These are phyloP conservation scores for Pisolithus thermaeus DNA, from an alignment of 1,284 basidiomycete species.

Conservation along the genomic window DNA sequence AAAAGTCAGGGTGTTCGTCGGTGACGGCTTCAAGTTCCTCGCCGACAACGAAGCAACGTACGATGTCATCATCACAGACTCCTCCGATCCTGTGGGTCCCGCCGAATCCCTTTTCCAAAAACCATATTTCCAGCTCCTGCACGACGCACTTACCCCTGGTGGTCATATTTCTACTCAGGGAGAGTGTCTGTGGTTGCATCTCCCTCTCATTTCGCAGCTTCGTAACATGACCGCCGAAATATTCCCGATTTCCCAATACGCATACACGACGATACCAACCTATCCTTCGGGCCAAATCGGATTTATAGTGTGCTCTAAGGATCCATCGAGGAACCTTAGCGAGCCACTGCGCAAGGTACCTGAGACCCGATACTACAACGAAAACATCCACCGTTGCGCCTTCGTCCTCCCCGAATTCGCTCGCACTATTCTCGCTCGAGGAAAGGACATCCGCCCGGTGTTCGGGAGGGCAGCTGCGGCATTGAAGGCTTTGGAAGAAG, in stretches of 20 bases:
- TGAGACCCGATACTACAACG: constrained; percentile 84
- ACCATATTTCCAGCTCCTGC: constrained; percentile 94
- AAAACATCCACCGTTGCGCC: constrained; percentile 74
- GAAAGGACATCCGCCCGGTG: constrained; percentile 61
- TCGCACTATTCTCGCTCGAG: constrained; percentile 68
- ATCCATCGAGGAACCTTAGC: constrained; percentile 61
- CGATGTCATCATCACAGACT: constrained; percentile 99
- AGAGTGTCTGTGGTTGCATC: constrained; percentile 95
- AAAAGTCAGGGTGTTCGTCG: constrained; percentile 85
- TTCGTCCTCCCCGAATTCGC: constrained; percentile 94
- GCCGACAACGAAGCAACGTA: constrained; percentile 85
- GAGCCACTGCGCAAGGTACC: constrained; percentile 67
- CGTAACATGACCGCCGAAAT: constrained; percentile 69
- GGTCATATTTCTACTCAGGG: constrained; percentile 96
- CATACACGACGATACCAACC: constrained; percentile 95
- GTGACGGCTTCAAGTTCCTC: constrained; percentile 97
- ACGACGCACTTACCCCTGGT: constrained; percentile 84
- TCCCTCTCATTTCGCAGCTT: constrained; percentile 82
- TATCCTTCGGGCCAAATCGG: constrained; percentile 98
- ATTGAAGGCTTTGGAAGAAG: constrained; percentile 15
- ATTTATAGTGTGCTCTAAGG: constrained; percentile 89
- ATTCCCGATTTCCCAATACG: constrained; percentile 88
- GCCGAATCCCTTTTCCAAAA: constrained; percentile 94
- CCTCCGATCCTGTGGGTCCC: constrained; percentile 96
- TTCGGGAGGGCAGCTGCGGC: constrained; percentile 50